Percentiles rank a stretch among this genome's conserved stretches.
Conservation (phyloP, 2,329 filamentous ascomycete genomes). For the Elsinoe perseae region DNA sequence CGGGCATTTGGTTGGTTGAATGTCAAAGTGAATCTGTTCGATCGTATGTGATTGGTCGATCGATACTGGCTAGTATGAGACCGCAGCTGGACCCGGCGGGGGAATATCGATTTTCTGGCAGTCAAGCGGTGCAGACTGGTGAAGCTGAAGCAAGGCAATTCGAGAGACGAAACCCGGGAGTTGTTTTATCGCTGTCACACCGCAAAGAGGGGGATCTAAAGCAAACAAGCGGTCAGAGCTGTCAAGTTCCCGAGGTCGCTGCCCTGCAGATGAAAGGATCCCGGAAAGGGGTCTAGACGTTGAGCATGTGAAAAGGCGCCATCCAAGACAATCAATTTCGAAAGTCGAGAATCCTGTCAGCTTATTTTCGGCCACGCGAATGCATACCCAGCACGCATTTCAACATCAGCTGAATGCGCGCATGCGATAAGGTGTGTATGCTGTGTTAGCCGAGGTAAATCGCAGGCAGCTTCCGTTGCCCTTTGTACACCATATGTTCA, state of each 20-base stretch:
- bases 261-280: not conserved
- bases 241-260: conserved; percentile 5
- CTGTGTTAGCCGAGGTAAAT: too few species aligned
- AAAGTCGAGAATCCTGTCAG: not conserved
- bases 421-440: too few species aligned
- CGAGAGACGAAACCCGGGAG: conserved; percentile 12
- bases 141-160: conserved; percentile 11
- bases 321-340: not conserved
- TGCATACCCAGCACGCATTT: too few species aligned
- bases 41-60: not conserved
- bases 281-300: conserved; percentile 3
- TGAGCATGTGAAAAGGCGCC: conserved; percentile 3
- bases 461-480: too few species aligned
- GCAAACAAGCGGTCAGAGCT: conserved; percentile 4
- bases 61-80: not conserved
- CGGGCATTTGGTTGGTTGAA: not conserved
- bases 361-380: too few species aligned
- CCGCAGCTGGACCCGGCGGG: not conserved
- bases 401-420: too few species aligned
- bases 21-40: not conserved
- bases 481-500: too few species aligned
- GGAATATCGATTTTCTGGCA: not conserved
- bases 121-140: not conserved
- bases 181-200: not conserved
- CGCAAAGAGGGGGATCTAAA: not conserved